These are phyloP conservation scores for Naumovozyma baii DNA, from an alignment of 805 yeast genomes.

Conservation along the genomic window DNA sequence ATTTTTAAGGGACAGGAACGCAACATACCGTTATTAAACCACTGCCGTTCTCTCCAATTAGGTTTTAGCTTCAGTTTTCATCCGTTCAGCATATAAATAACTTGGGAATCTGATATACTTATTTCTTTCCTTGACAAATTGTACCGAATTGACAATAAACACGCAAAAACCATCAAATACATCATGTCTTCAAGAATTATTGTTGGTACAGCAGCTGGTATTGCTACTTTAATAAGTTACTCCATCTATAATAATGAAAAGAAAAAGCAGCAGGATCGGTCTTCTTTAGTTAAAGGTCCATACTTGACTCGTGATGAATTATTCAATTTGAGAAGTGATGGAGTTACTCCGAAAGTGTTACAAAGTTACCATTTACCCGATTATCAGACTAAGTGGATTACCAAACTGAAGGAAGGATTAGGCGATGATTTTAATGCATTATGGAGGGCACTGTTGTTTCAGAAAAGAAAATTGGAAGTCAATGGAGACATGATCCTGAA, in stretches of 20 bases:
- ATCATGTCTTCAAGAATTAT: conserved; percentile 18
- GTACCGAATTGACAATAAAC: neutral
- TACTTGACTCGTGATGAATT: neutral
- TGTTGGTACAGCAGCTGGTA: conserved; percentile 21
- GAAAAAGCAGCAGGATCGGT: neutral
- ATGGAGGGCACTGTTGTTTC: neutral
- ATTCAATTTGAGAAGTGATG: neutral
- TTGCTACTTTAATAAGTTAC: conserved; percentile 5
- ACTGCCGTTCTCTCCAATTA: too few species aligned
- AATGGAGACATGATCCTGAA: conserved; percentile 3
- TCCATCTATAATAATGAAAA: neutral
- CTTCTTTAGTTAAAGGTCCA: neutral
- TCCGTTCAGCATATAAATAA: too few species aligned
- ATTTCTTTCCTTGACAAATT: too few species aligned
- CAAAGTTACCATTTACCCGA: neutral
- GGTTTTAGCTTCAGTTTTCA: too few species aligned
- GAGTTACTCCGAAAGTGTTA: neutral
- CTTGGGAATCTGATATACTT: too few species aligned
- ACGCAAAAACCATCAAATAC: neutral
- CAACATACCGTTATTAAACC: too few species aligned
- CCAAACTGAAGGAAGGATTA: conserved; percentile 8
- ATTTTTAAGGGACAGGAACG: too few species aligned
- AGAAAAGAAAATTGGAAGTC: neutral
- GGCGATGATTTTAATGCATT: conserved; percentile 8
- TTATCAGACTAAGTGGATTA: neutral